phyloP scores from a whole-genome alignment of 768 basidiomycete genomes.

The Strobilomyces confusus region DNA sequence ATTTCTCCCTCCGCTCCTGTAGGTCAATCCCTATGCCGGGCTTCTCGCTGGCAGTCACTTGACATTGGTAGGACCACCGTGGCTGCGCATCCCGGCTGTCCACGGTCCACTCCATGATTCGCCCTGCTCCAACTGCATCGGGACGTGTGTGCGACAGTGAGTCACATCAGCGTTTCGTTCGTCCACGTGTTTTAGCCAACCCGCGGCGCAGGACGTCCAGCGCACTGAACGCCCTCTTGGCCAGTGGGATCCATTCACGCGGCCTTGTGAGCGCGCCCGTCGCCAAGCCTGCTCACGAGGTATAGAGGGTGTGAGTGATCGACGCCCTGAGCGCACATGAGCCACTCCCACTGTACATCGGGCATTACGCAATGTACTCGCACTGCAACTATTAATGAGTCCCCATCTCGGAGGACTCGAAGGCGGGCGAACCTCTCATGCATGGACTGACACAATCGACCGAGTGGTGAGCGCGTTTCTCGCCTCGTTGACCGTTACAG shows the following conservation, averaged over 20 bases:
- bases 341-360: not conserved
- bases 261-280: conserved; percentile 3
- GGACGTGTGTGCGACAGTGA: conserved; percentile 3
- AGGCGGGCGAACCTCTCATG: not conserved
- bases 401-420: not conserved
- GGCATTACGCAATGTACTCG: not conserved
- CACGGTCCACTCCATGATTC: not conserved
- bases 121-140: not conserved
- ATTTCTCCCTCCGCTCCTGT: conserved; percentile 2
- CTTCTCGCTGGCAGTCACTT: too few species aligned
- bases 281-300: not conserved
- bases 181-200: not conserved
- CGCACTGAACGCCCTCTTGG: conserved; percentile 1
- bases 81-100: not conserved
- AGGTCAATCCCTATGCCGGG: not conserved
- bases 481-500: not conserved
- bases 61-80: too few species aligned
- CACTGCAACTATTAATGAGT: not conserved
- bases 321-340: not conserved
- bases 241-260: not conserved
- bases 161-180: not conserved
- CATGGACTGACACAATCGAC: not conserved
- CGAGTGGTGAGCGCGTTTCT: conserved; percentile 2
- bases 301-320: not conserved
- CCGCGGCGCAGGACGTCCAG: not conserved